Base-by-base conservation (phyloP, 2,329 filamentous ascomycete species). In the Nigrograna mackinnonii region DNA sequence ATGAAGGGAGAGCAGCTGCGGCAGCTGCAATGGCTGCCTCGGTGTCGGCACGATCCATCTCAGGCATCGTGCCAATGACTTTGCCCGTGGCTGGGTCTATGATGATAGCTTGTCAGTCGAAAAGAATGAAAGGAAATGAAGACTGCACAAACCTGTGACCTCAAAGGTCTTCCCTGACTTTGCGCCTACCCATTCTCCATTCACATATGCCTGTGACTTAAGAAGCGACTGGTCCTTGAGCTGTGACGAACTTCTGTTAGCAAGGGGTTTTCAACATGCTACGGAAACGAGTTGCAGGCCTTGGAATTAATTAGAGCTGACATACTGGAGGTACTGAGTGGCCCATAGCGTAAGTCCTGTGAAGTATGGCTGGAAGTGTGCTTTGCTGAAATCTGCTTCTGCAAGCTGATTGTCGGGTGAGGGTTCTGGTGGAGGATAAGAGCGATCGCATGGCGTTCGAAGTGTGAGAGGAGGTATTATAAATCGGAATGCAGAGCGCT, bases 101-200 rank as follows among this genome's bases (percentile, higher is more conserved):
- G 33, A 57, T 44, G 17, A n/a, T 31, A 41, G 35, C 34, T 16
- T 19, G 20, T 19, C 6, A 5, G 14, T 43, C 17, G 18, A 17
- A 19, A 14, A 9, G 6, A 18, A 5, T 21, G 13, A 22, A 14
- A n/a, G 9, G 33, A n/a, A 5, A 16, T 11, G 4, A 16, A 28
- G 11, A 2, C n/a, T 11, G 12, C 5, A 41, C 41, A 33, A 50
- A 78, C 77, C 77, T 33, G 55, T 78, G 46, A 96, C 89, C 66
- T 94, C 85, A 69, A 97, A 99, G 34, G 90, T 96, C 79, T 95
- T 85, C 64, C 90, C 89, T 1, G 90, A 95, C 62, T 84, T 82
- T 56, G 92, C 89, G 57, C 80, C 79, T 49, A 95, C 82, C 89
- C 91, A 99, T 79, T 95, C 81, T 61, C 94, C 94, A 67, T 99